Conservation (phyloP, 495 filamentous ascomycete species). For the Lepidopterella palustris region DNA sequence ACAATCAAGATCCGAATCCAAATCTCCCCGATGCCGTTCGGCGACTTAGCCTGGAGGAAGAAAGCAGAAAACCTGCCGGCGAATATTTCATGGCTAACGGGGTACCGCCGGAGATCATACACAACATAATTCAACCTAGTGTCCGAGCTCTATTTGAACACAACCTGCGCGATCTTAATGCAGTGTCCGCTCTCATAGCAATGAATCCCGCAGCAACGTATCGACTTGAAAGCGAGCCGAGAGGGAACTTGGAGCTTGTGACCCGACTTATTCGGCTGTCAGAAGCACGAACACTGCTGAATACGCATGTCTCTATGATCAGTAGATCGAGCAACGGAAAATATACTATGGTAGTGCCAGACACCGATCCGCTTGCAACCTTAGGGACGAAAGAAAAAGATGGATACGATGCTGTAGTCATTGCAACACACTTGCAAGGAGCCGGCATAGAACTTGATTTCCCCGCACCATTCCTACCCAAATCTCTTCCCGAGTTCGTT, state of each 20-base stretch:
- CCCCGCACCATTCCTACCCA: neutral
- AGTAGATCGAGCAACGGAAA: constrained; percentile 4
- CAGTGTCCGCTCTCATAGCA: constrained; percentile 7
- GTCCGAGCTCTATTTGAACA: constrained; percentile 4
- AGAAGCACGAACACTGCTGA: constrained; percentile 1
- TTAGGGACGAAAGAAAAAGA: neutral
- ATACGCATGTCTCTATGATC: constrained; percentile 5
- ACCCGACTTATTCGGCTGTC: constrained; percentile 5
- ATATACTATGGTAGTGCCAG: neutral
- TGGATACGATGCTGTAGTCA: constrained; percentile 5
- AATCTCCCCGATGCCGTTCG: constrained; percentile 4
- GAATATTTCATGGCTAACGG: constrained; percentile 4
- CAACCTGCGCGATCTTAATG: constrained; percentile 7
- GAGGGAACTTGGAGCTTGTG: constrained; percentile 7
- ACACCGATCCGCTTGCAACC: neutral
- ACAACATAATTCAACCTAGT: constrained; percentile 7
- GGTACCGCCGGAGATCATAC: neutral
- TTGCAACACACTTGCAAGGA: constrained; percentile 6
- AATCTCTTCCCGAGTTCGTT: constrained; percentile 1
- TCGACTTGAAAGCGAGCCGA: neutral
- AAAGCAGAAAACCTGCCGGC: constrained; percentile 1
- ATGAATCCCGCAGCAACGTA: constrained; percentile 4
- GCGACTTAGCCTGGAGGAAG: constrained; percentile 4
- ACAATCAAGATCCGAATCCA: neutral
- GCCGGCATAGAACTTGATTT: constrained; percentile 8